Evolutionary conservation across 2,329 filamentous ascomycete species (phyloP).

Genomic region (Xylariales sp.): DNA sequence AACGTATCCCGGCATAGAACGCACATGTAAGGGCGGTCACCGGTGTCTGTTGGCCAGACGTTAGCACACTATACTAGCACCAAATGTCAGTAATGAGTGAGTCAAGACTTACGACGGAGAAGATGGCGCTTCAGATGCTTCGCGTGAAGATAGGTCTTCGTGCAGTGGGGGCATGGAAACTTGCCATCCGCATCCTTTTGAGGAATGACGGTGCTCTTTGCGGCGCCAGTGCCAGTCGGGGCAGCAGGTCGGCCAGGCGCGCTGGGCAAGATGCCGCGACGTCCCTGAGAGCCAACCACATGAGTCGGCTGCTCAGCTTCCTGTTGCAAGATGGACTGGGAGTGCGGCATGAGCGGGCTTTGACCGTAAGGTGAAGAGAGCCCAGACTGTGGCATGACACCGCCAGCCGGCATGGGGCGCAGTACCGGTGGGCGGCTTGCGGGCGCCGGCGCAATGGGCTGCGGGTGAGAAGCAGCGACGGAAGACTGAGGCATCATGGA

Average conservation of each 20-base stretch:
- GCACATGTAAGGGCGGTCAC: slow-evolving; percentile 97
- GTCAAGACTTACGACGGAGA: slow-evolving; percentile 91
- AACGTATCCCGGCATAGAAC: slow-evolving; percentile 97
- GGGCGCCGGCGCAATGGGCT: slow-evolving; percentile 71
- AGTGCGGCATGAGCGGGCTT: slow-evolving; percentile 48
- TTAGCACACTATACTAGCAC: no score
- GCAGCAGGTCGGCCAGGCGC: slow-evolving; percentile 81
- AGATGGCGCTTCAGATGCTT: slow-evolving; percentile 98
- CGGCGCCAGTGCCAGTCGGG: slow-evolving; percentile 61
- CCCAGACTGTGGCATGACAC: slow-evolving; percentile 54
- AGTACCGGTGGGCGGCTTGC: slow-evolving; percentile 55
- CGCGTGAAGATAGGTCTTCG: slow-evolving; percentile 94
- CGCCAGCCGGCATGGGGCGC: slow-evolving; percentile 67
- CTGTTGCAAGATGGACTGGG: slow-evolving; percentile 45
- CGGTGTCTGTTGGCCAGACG: no score
- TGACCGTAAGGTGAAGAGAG: slow-evolving; percentile 58
- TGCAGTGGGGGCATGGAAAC: slow-evolving; percentile 96
- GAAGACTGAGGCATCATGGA: slow-evolving; percentile 64
- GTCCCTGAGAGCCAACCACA: slow-evolving; percentile 90
- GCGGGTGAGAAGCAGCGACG: slow-evolving; percentile 64
- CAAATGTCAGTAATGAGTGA: no score
- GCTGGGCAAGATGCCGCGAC: slow-evolving; percentile 85
- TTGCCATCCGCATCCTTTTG: slow-evolving; percentile 97
- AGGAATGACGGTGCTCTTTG: slow-evolving; percentile 79
- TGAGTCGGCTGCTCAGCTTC: slow-evolving; percentile 71